These are phyloP conservation scores for Mycena polygramma DNA, from an alignment of 768 basidiomycete species.

Conservation along the genomic window DNA sequence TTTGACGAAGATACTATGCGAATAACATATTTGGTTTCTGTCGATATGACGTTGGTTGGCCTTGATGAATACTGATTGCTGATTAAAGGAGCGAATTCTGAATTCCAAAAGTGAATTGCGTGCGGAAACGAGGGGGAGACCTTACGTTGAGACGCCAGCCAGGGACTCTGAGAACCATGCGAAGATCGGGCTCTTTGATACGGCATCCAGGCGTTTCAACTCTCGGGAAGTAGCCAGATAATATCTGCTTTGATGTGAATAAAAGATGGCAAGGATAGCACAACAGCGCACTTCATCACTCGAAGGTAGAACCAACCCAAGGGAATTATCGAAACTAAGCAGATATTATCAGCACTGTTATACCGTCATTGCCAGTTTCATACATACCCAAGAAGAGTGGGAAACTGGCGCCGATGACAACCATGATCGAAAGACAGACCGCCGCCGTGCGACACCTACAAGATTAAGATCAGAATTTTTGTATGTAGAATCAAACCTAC, in stretches of 20 bases:
- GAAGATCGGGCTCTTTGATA: slow-evolving; percentile 92
- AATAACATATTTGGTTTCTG: slow-evolving; percentile 85
- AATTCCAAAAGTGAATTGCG: not conserved
- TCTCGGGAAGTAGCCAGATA: slow-evolving; percentile 90
- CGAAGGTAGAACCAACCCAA: slow-evolving; percentile 83
- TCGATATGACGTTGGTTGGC: slow-evolving; percentile 84
- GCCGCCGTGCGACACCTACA: slow-evolving; percentile 67
- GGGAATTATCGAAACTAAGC: slow-evolving; percentile 72
- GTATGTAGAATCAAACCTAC: slow-evolving; percentile 26
- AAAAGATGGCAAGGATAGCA: slow-evolving; percentile 10
- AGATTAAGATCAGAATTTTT: no score
- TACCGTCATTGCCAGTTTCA: no score
- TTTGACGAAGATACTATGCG: slow-evolving; percentile 80
- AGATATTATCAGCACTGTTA: no score
- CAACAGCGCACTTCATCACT: slow-evolving; percentile 77
- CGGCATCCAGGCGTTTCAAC: slow-evolving; percentile 89
- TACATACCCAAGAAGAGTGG: slow-evolving; percentile 72
- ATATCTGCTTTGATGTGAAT: slow-evolving; percentile 65
- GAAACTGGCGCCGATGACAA: slow-evolving; percentile 86
- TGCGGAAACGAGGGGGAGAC: not conserved
- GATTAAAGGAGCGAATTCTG: slow-evolving; percentile 80
- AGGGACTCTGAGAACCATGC: slow-evolving; percentile 87
- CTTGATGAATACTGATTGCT: slow-evolving; percentile 74
- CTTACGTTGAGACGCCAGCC: slow-evolving; percentile 75
- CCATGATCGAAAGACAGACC: slow-evolving; percentile 67